Base-by-base conservation (phyloP, 805 yeast species). In the Pichia exigua region DNA sequence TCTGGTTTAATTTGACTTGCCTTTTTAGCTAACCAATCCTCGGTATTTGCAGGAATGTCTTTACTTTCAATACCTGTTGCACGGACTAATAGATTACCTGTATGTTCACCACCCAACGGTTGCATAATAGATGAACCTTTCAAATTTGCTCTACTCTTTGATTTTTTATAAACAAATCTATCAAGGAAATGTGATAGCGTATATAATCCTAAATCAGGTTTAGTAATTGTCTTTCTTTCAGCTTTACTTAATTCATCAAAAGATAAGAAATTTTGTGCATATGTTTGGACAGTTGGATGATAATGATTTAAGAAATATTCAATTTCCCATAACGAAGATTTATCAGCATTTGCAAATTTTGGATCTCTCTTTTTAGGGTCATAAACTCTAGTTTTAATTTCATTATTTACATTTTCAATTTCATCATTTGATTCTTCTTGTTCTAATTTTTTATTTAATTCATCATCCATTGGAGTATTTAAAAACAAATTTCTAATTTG, bases 71-170 rank as follows among this genome's bases (percentile, higher is more conserved):
- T 49, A 35, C 59, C 64, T 6, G 87, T 78, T n/a, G 88, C 80
- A 61, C 74, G 82, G 13, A 86, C 87, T 58, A 86, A 73, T 49
- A 85, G 69, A 5, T 83, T 72, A 11, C 86, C 87, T 21, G 87
- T 83, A 56, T 84, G 86, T 1, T 82, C 76, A 56, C 97, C 97
- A 44, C 95, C 90, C 57, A 94, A 74, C 47, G 99, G 98, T 74
- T 94, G 99, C 98, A 94, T 94, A 65, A 94, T 91, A 44, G 97
- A 89, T 4, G 85, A 74, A 62, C 98, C 98, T 65, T 86, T 83
- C n/a, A 83, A 71, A 35, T 73, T 66, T 20, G 82, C 74, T 67
- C 85, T 87, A 61, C 81, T 85, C 71, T 88, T 89, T 46, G 97
- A 88, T 66, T 90, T 89, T 70, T 88, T 85, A 73, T 94, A 94